phyloP scores from a whole-genome alignment of 2,329 filamentous ascomycete species.

The Pseudocercospora crystallina region DNA sequence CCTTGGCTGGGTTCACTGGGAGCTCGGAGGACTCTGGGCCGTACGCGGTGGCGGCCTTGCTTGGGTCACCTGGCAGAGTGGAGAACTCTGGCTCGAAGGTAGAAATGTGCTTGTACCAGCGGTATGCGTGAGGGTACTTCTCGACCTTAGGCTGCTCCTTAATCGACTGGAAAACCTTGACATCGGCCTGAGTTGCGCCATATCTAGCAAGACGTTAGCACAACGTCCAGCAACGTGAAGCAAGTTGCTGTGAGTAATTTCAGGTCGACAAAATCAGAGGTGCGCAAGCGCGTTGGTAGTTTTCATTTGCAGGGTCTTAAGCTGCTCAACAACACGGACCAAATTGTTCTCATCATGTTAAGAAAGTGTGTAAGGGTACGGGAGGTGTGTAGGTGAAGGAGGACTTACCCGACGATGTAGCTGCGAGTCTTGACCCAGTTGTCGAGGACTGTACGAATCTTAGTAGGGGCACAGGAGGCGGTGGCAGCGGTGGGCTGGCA shows the following conservation, averaged over 20 bases:
- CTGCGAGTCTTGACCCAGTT: constrained; percentile 72
- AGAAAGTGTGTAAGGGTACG: constrained; percentile 26
- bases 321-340: constrained; percentile 95
- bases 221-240: constrained; percentile 12
- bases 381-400: constrained; percentile 17
- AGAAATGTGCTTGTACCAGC: constrained; percentile 99
- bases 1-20: constrained; percentile 82
- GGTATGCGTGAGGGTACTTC: constrained; percentile 90
- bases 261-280: constrained; percentile 59
- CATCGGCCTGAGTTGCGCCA: constrained; percentile 87
- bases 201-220: constrained; percentile 47
- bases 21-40: constrained; percentile 79
- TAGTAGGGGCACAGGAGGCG: constrained; percentile 16
- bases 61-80: constrained; percentile 84
- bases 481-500: constrained; percentile 8
- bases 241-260: constrained; percentile 20
- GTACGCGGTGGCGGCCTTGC: constrained; percentile 85
- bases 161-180: constrained; percentile 89
- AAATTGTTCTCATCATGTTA: constrained; percentile 76
- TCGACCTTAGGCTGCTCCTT: constrained; percentile 70
- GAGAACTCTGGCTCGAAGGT: constrained; percentile 91
- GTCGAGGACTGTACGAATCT: constrained; percentile 59
- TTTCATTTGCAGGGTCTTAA: constrained; percentile 89
- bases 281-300: constrained; percentile 73
- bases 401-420: constrained; percentile 79